Conservation (phyloP, 805 yeast genomes). For the Hanseniaspora thailandica region DNA sequence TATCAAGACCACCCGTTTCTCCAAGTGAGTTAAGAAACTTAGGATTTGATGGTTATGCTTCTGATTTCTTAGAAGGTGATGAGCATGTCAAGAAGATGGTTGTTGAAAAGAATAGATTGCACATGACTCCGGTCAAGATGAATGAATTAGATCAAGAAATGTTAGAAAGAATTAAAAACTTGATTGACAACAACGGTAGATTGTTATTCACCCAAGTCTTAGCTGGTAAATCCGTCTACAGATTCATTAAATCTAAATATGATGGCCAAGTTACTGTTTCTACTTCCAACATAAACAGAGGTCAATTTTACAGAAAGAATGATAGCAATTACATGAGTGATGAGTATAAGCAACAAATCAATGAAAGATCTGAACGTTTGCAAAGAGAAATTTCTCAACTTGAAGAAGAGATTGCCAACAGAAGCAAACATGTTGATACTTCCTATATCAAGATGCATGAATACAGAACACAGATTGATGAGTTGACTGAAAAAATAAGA, state of each 20-base stretch:
- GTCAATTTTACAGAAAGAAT: slow-evolving; percentile 21
- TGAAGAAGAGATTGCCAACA: not conserved
- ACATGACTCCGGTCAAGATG: slow-evolving; percentile 51
- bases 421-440: not conserved
- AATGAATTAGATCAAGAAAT: slow-evolving; percentile 35
- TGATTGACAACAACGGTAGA: slow-evolving; percentile 30
- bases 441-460: slow-evolving; percentile 16
- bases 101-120: slow-evolving; percentile 40
- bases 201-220: slow-evolving; percentile 46
- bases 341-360: slow-evolving; percentile 20
- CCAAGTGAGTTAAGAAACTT: slow-evolving; percentile 26
- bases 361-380: slow-evolving; percentile 17
- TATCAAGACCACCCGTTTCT: slow-evolving; percentile 26
- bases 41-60: slow-evolving; percentile 74
- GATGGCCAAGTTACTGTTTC: slow-evolving; percentile 37
- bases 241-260: slow-evolving; percentile 47
- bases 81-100: slow-evolving; percentile 58
- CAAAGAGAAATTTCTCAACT: slow-evolving; percentile 16
- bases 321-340: slow-evolving; percentile 21
- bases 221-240: slow-evolving; percentile 44
- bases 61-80: slow-evolving; percentile 68
- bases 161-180: slow-evolving; percentile 30
- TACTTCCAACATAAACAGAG: slow-evolving; percentile 23
- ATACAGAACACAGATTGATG: slow-evolving; percentile 18
- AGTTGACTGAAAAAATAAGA: slow-evolving; percentile 13